Conservation (phyloP, 306 rosid species). For the Datisca glomerata region DNA sequence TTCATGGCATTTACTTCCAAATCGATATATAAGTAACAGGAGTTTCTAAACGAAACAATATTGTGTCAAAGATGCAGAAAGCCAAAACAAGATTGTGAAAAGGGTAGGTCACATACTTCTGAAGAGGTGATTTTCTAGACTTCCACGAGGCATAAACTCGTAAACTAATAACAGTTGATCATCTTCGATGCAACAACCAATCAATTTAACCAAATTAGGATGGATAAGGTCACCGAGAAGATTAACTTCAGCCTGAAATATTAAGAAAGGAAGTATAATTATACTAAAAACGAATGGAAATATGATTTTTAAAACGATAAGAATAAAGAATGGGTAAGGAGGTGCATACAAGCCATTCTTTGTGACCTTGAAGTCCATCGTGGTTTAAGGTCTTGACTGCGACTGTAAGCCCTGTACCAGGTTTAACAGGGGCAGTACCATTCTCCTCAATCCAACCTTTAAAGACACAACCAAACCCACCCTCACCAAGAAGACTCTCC, state of each 20-base stretch:
- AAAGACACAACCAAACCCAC: conserved; percentile 98
- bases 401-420: conserved; percentile 96
- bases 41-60: no score
- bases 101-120: conserved; percentile 56
- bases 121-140: conserved; percentile 97
- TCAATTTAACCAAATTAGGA: conserved; percentile 79
- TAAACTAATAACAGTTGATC: conserved; percentile 83
- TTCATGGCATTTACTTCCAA: no score
- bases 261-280: conserved; percentile 8
- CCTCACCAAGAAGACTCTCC: conserved; percentile 97
- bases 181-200: conserved; percentile 92
- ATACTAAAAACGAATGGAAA: conserved; percentile 9
- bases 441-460: conserved; percentile 98
- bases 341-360: conserved; percentile 89
- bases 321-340: conserved; percentile 7
- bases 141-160: conserved; percentile 97
- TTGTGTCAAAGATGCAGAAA: no score
- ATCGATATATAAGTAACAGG: no score
- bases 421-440: conserved; percentile 92
- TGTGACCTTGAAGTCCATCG: conserved; percentile 96
- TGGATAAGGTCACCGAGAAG: conserved; percentile 89
- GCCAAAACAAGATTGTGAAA: no score
- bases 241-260: conserved; percentile 81
- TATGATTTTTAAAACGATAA: background rate
- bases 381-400: conserved; percentile 97